Evolutionary conservation across 192 early-diverging fungal species (phyloP).

Genomic region (Coemansia sp.): DNA sequence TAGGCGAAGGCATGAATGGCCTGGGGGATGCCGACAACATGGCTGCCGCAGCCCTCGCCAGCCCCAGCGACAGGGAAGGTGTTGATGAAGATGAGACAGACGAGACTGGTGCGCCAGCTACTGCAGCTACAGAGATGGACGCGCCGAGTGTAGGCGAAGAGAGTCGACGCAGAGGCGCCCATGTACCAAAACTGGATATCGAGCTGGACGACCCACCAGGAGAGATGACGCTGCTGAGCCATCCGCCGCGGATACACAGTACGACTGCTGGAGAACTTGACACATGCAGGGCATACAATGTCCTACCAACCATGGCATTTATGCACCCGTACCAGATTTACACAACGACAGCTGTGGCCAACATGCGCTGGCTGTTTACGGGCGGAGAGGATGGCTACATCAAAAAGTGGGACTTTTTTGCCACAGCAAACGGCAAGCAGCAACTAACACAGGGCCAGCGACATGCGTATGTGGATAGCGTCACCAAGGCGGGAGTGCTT

Average conservation of each 20-base stretch:
- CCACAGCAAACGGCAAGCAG: slow-evolving; percentile 78
- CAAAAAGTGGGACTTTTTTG: slow-evolving; percentile 89
- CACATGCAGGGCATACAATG: slow-evolving; percentile 20
- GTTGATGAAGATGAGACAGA: neutral
- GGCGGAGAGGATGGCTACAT: slow-evolving; percentile 94
- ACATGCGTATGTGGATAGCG: slow-evolving; percentile 82
- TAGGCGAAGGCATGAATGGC: slow-evolving; percentile 20
- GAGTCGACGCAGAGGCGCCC: neutral
- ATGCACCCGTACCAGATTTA: slow-evolving; percentile 61
- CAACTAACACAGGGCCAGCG: slow-evolving; percentile 81
- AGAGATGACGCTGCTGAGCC: slow-evolving; percentile 21
- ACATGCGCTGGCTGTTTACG: slow-evolving; percentile 80
- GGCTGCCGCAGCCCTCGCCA: slow-evolving; percentile 3
- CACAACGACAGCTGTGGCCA: slow-evolving; percentile 62
- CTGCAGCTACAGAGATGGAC: neutral
- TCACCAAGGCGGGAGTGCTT: slow-evolving; percentile 61
- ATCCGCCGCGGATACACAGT: slow-evolving; percentile 11
- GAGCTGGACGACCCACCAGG: slow-evolving; percentile 45
- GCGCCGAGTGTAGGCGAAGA: slow-evolving; percentile 2
- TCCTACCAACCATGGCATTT: slow-evolving; percentile 42
- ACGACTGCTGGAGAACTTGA: neutral
- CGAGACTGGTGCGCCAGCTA: neutral
- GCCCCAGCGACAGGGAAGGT: neutral
- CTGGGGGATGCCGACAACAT: slow-evolving; percentile 1
- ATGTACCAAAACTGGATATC: slow-evolving; percentile 27